phyloP scores from a whole-genome alignment of 1,284 basidiomycete genomes.

The Pisolithus thermaeus region DNA sequence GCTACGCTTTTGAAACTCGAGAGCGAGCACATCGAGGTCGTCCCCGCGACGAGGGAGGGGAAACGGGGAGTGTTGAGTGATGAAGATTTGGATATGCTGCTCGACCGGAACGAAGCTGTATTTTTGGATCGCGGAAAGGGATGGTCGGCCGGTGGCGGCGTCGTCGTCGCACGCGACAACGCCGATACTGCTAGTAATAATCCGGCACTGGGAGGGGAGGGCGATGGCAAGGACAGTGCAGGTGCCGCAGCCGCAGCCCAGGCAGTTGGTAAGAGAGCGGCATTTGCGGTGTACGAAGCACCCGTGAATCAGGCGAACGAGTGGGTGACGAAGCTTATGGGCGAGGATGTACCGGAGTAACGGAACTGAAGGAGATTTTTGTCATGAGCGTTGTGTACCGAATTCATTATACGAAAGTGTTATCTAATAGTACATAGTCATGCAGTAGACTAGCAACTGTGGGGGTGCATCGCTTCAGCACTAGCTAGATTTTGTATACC shows the following conservation, averaged over 20 bases:
- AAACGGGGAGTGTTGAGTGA: conserved; percentile 75
- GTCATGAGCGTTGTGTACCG: conserved; percentile 22
- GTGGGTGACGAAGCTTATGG: conserved; percentile 65
- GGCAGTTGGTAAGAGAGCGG: conserved; percentile 41
- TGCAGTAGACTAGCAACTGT: no score
- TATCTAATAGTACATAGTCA: no score
- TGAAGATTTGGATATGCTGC: conserved; percentile 69
- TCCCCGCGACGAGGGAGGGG: conserved; percentile 60
- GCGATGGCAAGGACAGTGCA: conserved; percentile 17
- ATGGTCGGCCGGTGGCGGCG: conserved; percentile 50
- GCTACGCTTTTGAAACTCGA: conserved; percentile 77
- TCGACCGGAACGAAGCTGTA: conserved; percentile 80
- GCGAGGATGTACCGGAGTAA: conserved; percentile 36
- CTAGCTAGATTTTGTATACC: no score
- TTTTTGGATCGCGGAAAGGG: conserved; percentile 73
- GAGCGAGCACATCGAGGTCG: conserved; percentile 87
- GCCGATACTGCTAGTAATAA: no score
- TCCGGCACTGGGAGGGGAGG: conserved; percentile 18
- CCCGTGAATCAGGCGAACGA: conserved; percentile 66
- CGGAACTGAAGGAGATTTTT: conserved; percentile 75
- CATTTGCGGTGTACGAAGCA: conserved; percentile 83
- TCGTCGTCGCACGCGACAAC: conserved; percentile 12
- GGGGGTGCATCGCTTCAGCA: no score
- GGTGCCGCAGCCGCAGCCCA: conserved; percentile 24
- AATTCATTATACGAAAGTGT: no score